A percentile compares a stretch with the other conserved stretches of the same genome.
Evolutionary conservation across 2,329 filamentous ascomycete genomes (phyloP).

Genomic region (Penicillium sp.): DNA sequence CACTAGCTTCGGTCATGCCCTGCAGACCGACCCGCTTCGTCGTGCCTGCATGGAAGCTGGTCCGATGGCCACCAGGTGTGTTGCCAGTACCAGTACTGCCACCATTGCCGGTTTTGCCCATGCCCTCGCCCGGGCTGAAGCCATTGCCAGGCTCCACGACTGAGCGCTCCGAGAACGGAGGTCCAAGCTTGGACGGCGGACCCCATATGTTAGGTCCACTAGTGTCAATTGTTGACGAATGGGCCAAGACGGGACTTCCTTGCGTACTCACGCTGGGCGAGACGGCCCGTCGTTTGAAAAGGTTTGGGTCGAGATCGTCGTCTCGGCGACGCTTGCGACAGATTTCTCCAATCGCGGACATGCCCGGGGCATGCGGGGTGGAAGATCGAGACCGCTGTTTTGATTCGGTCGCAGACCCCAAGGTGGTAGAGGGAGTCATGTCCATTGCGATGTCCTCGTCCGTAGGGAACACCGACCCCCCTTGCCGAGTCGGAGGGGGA

Average conservation of each 20-base stretch:
- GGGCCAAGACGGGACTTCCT: conserved; percentile 75
- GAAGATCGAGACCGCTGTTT: conserved; percentile 34
- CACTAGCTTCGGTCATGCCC: conserved; percentile 92
- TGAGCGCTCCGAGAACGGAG: conserved; percentile 46
- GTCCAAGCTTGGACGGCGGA: conserved; percentile 53
- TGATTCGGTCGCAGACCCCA: conserved; percentile 24
- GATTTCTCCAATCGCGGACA: conserved; percentile 63
- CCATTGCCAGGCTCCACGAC: conserved; percentile 43
- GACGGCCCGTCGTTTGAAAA: conserved; percentile 86
- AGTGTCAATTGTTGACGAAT: conserved; percentile 74
- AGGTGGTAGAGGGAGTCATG: conserved; percentile 33
- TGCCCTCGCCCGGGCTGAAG: no score
- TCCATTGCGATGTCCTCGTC: conserved; percentile 38
- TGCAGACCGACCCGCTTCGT: conserved; percentile 69
- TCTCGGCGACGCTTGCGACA: conserved; percentile 78
- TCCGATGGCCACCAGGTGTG: conserved; percentile 29
- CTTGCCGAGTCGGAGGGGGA: conserved; percentile 58
- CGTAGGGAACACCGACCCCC: conserved; percentile 46
- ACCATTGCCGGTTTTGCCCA: not conserved
- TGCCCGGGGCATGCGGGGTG: conserved; percentile 36
- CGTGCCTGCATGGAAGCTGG: conserved; percentile 41
- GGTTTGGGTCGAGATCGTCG: conserved; percentile 80
- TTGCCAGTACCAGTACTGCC: not conserved
- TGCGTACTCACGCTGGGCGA: conserved; percentile 86
- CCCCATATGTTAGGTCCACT: conserved; percentile 58